Evolutionary conservation across 768 basidiomycete species (phyloP).

Genomic region (Lactifluus pinguis): DNA sequence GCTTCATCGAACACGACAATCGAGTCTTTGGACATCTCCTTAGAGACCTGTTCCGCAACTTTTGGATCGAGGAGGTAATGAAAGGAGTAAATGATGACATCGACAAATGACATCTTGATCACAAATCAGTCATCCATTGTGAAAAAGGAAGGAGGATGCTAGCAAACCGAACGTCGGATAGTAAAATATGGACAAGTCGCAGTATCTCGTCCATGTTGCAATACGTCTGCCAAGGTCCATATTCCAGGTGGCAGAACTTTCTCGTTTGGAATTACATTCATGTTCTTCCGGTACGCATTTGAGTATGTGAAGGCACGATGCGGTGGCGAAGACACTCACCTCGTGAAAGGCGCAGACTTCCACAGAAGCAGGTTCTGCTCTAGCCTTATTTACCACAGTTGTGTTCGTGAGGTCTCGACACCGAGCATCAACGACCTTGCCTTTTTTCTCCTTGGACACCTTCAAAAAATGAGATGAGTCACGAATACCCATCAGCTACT

Average conservation of each 20-base stretch:
- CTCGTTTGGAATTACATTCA: constrained; percentile 75
- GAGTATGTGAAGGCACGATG: not conserved
- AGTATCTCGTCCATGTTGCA: constrained; percentile 79
- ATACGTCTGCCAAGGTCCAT: constrained; percentile 89
- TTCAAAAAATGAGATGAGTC: constrained; percentile 25
- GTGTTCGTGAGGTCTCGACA: constrained; percentile 93
- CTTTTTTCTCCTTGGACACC: constrained; percentile 98
- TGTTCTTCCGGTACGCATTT: constrained; percentile 42
- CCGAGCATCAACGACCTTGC: constrained; percentile 91
- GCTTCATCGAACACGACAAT: constrained; percentile 99
- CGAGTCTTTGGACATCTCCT: constrained; percentile 93
- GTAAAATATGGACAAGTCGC: constrained; percentile 92
- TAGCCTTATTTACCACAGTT: constrained; percentile 71
- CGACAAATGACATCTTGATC: constrained; percentile 83
- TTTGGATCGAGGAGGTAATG: constrained; percentile 98
- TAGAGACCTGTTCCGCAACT: constrained; percentile 97
- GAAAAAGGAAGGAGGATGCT: not conserved
- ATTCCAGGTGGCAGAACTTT: constrained; percentile 77
- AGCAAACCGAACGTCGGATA: constrained; percentile 83
- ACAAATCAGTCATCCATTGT: not conserved
- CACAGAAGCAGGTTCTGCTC: constrained; percentile 80
- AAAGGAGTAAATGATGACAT: constrained; percentile 97
- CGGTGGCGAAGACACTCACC: constrained; percentile 36
- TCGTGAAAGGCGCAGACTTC: constrained; percentile 95
- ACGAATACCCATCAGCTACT: not conserved